These are phyloP conservation scores for Dioscorea alata DNA, from an alignment of 106 monocot genomes.

Conservation along the genomic window DNA sequence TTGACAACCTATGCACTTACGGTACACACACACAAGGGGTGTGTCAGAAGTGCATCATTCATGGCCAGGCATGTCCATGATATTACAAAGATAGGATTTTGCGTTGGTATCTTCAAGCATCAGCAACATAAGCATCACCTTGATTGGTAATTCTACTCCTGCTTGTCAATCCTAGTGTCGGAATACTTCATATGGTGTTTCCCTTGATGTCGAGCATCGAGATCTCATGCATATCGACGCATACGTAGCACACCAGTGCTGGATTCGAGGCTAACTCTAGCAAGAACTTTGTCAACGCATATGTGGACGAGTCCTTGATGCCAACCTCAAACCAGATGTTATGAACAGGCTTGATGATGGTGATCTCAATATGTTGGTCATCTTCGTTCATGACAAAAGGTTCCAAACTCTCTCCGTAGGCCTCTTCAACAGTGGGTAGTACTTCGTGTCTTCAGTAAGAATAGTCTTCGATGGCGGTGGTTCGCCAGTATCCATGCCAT, in stretches of 20 bases:
- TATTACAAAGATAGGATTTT: slow-evolving; percentile 92
- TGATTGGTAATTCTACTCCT: slow-evolving; percentile 90
- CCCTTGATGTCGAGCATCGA: slow-evolving; percentile 57
- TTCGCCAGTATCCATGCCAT: slow-evolving; percentile 31
- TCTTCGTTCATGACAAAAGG: slow-evolving; percentile 98
- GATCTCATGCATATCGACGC: slow-evolving; percentile 82
- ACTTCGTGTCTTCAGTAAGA: slow-evolving; percentile 99
- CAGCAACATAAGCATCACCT: slow-evolving; percentile 83
- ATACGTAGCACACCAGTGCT: slow-evolving; percentile 67
- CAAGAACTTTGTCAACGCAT: slow-evolving; percentile 87
- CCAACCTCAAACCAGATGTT: slow-evolving; percentile 62
- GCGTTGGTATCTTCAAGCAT: slow-evolving; percentile 81
- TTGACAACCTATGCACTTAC: too few relatives aligned
- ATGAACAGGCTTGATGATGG: slow-evolving; percentile 86
- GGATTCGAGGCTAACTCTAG: slow-evolving; percentile 91
- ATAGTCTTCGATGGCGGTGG: slow-evolving; percentile 42
- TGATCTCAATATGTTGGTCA: slow-evolving; percentile 81
- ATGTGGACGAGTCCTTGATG: slow-evolving; percentile 38
- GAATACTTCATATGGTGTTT: slow-evolving; percentile 84
- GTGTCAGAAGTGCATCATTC: slow-evolving; percentile 98
- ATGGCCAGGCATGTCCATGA: slow-evolving; percentile 96
- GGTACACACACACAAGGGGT: too few relatives aligned
- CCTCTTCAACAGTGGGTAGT: slow-evolving; percentile 99
- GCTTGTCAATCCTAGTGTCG: slow-evolving; percentile 92
- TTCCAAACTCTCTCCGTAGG: slow-evolving; percentile 88